A percentile compares a stretch with the other conserved stretches of the same genome.
These are phyloP conservation scores for Triadica sebifera DNA, from an alignment of 345 rosid species.

Conservation along the genomic window DNA sequence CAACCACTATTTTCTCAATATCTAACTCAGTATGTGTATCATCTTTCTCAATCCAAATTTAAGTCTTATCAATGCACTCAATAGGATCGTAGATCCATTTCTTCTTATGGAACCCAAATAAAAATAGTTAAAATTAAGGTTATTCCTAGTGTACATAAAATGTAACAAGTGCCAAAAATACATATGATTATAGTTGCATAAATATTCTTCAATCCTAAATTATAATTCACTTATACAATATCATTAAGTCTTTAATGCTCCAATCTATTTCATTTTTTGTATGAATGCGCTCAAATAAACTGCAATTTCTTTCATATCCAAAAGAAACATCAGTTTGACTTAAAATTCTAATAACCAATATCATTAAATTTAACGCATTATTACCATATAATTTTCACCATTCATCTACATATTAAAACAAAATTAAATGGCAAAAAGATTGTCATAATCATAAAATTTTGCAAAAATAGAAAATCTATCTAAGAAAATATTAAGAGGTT, in stretches of 20 bases:
- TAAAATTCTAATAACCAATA: neutral
- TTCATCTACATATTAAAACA: neutral
- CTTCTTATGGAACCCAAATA: neutral
- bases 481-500: no score
- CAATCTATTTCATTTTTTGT: constrained; percentile 1
- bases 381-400: neutral
- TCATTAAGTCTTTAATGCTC: constrained; percentile 5
- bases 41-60: neutral
- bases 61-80: neutral
- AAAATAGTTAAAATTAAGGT: no score
- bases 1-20: no score
- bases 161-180: neutral
- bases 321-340: constrained; percentile 1
- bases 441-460: no score
- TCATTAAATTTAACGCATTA: neutral
- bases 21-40: no score
- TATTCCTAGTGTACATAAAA: no score
- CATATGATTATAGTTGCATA: neutral
- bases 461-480: no score
- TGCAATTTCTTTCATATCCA: constrained; percentile 11
- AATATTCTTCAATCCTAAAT: neutral
- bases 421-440: neutral
- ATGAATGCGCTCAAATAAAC: neutral
- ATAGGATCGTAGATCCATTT: neutral
- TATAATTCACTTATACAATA: constrained; percentile 3